A percentile compares a stretch with the other conserved stretches of the same genome.
These are phyloP conservation scores for Pelargonium myrrhifolium DNA, from an alignment of 441 rosid genomes.

Conservation along the genomic window DNA sequence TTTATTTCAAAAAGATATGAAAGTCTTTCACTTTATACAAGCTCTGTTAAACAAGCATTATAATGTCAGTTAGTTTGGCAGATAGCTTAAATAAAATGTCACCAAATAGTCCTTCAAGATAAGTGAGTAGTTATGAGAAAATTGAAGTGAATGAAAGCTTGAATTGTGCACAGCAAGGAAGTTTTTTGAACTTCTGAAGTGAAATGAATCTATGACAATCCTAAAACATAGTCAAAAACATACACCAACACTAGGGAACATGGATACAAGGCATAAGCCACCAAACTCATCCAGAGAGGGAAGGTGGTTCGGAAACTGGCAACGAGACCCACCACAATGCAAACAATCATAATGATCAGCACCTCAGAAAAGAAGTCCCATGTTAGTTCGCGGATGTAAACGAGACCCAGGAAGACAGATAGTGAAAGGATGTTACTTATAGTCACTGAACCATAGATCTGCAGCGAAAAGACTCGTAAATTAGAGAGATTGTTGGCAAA, in stretches of 20 bases:
- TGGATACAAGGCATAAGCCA: constrained; percentile 30
- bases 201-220: constrained; percentile 15
- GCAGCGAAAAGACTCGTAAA: neutral
- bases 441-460: constrained; percentile 33
- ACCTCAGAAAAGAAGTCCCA: constrained; percentile 32
- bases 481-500: neutral
- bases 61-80: no score
- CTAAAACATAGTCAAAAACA: constrained; percentile 27
- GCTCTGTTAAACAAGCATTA: no score
- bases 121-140: no score
- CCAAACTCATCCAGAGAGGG: constrained; percentile 26
- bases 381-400: constrained; percentile 23
- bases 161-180: no score
- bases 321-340: constrained; percentile 22
- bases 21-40: no score
- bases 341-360: constrained; percentile 22
- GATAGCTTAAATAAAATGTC: no score
- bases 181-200: neutral
- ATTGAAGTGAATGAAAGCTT: no score
- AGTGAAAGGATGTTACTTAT: constrained; percentile 26
- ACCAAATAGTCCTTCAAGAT: no score
- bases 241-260: constrained; percentile 23
- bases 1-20: no score
- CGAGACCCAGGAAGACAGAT: constrained; percentile 25
- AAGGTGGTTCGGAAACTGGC: constrained; percentile 29